Base-by-base conservation (phyloP, 352 stramenopile genomes). In the Plasmopara muralis region DNA sequence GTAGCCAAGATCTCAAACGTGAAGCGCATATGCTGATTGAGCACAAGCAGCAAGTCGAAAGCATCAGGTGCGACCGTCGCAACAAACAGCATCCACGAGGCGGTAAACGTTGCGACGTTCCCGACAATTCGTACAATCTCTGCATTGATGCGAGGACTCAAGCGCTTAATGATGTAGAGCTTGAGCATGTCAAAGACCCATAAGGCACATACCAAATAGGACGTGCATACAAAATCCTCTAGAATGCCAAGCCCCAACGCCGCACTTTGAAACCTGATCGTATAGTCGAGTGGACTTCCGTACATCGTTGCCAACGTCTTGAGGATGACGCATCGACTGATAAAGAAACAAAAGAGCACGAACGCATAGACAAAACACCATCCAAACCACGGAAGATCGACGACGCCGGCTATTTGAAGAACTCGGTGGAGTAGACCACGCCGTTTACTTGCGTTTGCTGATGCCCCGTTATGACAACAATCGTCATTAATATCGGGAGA, bases 31-130 rank as follows among this genome's bases (percentile, higher is more conserved):
- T 73, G 38, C 0, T 60, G 60, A 2, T 60, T 66, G 2, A 68
- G 50, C 15, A 82, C 42, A 14, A 80, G 53, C 43, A 78, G 15
- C 53, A 68, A 47, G 45, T 82, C 70, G 3, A 60, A 55, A 6
- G 54, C 49, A 37, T 77, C 68, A 4, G 67, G 66, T 3, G 54
- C 33, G 9, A 76, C 41, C n/a, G 42, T 45, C n/a, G 63, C 1
- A 2, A 57, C 33, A 29, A 72, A 71, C 9, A 82, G 42, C 4
- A 53, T 3, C 57, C 57, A 66, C n/a, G 57, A 66, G 5, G 54
- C 47, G 5, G 30, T 43, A 25, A 66, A 66, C 12, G 53, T 61
- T 25, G 57, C 47, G 9, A 57, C 43, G 13, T 20, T 47, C 3
- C 30, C 37, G 18, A 53, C 37, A 14, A 53, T 12, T 42, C 46